These are phyloP conservation scores for Pseudogymnoascus sp. DNA, from an alignment of 2,329 filamentous ascomycete species.

Conservation along the genomic window DNA sequence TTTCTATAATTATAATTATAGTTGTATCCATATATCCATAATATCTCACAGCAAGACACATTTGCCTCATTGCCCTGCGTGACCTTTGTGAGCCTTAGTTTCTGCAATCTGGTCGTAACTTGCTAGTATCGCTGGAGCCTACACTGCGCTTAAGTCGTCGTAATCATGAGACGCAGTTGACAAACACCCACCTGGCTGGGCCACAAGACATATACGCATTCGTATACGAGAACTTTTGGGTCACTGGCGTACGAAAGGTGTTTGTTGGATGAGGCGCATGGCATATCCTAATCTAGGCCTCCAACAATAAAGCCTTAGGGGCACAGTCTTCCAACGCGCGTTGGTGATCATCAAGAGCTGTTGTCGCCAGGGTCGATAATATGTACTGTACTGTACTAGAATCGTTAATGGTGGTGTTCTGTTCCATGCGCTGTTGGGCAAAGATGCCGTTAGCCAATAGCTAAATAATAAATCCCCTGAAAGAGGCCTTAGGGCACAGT, in stretches of 20 bases:
- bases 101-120: neutral
- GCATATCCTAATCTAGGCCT: neutral
- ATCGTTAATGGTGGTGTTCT: neutral
- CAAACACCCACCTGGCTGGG: neutral
- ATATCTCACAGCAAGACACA: too few species aligned
- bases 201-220: neutral
- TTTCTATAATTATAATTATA: neutral
- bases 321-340: neutral
- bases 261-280: conserved; percentile 6
- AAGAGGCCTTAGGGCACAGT: neutral
- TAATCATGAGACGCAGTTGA: conserved; percentile 7
- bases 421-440: neutral
- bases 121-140: neutral
- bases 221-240: neutral
- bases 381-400: neutral
- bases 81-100: neutral
- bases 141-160: conserved; percentile 5
- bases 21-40: neutral
- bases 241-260: neutral
- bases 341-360: neutral
- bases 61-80: neutral
- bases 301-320: neutral
- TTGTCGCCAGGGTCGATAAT: neutral
- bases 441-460: neutral
- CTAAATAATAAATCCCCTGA: conserved; percentile 1